Percentiles rank a stretch among this genome's conserved stretches.
phyloP scores from a whole-genome alignment of 768 basidiomycete genomes.

The Crucibulum laeve region DNA sequence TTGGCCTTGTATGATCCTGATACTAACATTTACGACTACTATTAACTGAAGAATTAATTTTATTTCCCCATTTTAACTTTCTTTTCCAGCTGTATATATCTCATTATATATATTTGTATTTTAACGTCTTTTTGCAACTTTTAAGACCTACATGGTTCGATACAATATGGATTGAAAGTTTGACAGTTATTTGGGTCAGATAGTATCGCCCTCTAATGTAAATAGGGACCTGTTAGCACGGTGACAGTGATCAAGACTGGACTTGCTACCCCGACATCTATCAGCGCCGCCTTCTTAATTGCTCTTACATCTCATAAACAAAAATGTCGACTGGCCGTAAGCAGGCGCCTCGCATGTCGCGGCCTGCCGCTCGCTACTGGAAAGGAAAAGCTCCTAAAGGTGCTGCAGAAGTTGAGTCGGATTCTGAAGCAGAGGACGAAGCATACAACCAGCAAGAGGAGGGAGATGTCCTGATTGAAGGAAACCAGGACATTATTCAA shows the following conservation, averaged over 20 bases:
- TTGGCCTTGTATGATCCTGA: constrained; percentile 62
- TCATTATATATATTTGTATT: neutral
- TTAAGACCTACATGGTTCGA: neutral
- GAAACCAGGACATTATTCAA: constrained; percentile 47
- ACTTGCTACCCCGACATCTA: too few relatives aligned
- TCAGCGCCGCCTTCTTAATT: neutral
- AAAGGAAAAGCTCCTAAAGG: constrained; percentile 88
- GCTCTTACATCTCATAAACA: neutral
- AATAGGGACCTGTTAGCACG: too few relatives aligned
- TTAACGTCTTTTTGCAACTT: neutral
- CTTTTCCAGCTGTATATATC: neutral
- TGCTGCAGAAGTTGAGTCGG: constrained; percentile 50
- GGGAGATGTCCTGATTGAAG: constrained; percentile 58
- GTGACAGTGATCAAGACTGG: too few relatives aligned
- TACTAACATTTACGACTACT: neutral
- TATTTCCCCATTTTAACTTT: too few relatives aligned
- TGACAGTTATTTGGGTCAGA: too few relatives aligned
- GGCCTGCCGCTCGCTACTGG: constrained; percentile 84
- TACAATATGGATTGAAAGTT: too few relatives aligned
- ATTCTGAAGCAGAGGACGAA: constrained; percentile 59
- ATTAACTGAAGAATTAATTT: too few relatives aligned
- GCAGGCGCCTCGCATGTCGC: constrained; percentile 71
- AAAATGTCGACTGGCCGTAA: constrained; percentile 45
- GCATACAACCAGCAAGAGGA: constrained; percentile 38
- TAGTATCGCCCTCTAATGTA: too few relatives aligned